A percentile compares a stretch with the other conserved stretches of the same genome.
phyloP scores from a whole-genome alignment of 2,329 filamentous ascomycete genomes.

The Ophiobolus disseminans region DNA sequence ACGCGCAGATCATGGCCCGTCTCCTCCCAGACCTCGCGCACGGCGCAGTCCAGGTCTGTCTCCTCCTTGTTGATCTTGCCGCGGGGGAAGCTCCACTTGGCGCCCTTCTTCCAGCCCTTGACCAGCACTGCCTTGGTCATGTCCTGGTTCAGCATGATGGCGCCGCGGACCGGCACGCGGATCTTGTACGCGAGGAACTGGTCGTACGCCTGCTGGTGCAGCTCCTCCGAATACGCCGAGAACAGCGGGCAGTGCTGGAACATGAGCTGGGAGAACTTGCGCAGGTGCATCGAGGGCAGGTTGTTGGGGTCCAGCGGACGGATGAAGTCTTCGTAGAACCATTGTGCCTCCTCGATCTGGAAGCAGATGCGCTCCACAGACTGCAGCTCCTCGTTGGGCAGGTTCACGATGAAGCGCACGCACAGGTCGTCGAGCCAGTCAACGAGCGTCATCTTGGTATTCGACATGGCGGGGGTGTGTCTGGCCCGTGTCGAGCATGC shows the following conservation, averaged over 20 bases:
- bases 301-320: slow-evolving; percentile 81
- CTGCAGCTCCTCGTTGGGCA: slow-evolving; percentile 87
- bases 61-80: slow-evolving; percentile 99
- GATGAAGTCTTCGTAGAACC: slow-evolving; percentile 99
- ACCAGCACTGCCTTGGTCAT: slow-evolving; percentile 96
- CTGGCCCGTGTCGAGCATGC: slow-evolving; percentile 68
- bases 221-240: slow-evolving; percentile 77
- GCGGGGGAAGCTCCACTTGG: slow-evolving; percentile 94
- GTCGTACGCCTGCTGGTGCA: slow-evolving; percentile 83
- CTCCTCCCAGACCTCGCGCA: slow-evolving; percentile 95
- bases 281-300: slow-evolving; percentile 83
- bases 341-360: slow-evolving; percentile 98
- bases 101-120: slow-evolving; percentile 96
- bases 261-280: slow-evolving; percentile 85
- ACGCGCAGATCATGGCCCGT: slow-evolving; percentile 84
- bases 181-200: slow-evolving; percentile 95
- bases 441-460: slow-evolving; percentile 83
- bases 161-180: slow-evolving; percentile 89
- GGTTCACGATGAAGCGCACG: slow-evolving; percentile 97
- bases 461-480: slow-evolving; percentile 63
- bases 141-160: slow-evolving; percentile 88
- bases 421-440: slow-evolving; percentile 98
- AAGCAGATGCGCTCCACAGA: slow-evolving; percentile 96
- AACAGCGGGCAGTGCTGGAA: slow-evolving; percentile 94
- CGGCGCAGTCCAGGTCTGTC: slow-evolving; percentile 88